Percentiles rank a stretch among this genome's conserved stretches.
Evolutionary conservation across 306 rosid species (phyloP).

Genomic region (Oxytropis ochrocephala): DNA sequence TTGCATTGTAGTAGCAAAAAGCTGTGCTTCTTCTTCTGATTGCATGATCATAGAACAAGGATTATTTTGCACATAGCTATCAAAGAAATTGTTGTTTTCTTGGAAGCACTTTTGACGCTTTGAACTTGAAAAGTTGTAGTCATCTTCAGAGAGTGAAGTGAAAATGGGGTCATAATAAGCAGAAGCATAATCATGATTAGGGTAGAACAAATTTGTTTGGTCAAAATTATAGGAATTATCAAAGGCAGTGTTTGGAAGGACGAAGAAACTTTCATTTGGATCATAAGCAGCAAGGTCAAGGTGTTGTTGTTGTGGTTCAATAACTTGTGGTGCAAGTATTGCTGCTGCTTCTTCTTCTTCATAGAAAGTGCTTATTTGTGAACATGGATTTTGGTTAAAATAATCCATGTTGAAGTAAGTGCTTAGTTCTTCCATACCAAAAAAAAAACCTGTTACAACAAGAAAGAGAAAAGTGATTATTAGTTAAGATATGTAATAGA

Average conservation of each 20-base stretch:
- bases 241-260: not conserved
- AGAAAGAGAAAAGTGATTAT: not conserved
- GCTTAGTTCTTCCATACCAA: conserved; percentile 22
- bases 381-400: not conserved
- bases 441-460: not conserved
- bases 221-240: not conserved
- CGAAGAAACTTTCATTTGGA: conserved; percentile 6
- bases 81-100: not conserved
- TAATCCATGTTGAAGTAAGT: conserved; percentile 19
- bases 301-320: not conserved
- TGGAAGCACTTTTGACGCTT: conserved; percentile 28
- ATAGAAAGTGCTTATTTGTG: not conserved
- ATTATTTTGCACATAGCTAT: not conserved
- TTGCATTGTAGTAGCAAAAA: not conserved
- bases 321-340: not conserved
- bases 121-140: not conserved
- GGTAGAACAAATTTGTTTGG: not conserved
- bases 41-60: not conserved
- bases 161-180: not conserved
- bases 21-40: not conserved
- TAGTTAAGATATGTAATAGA: too few species aligned
- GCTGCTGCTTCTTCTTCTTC: not conserved
- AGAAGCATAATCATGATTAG: not conserved
- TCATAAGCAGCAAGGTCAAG: not conserved
- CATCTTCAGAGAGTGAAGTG: not conserved